phyloP scores from a whole-genome alignment of 805 yeast genomes.

The Maudiozyma bulderi region DNA sequence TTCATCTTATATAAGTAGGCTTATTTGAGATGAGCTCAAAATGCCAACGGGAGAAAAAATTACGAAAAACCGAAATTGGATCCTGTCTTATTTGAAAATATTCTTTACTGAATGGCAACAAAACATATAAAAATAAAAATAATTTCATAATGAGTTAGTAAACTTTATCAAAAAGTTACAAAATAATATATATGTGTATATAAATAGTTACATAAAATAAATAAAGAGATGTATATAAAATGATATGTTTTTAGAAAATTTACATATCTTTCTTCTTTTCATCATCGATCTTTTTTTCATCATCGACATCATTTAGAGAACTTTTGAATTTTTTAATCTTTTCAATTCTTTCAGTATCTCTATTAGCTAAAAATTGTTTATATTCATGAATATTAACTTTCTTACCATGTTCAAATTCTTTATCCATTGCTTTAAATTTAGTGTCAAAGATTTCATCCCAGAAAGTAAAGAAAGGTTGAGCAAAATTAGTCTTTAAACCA shows the following conservation, averaged over 20 bases:
- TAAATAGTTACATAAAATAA: no score
- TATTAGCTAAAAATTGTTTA: slow-evolving; percentile 41
- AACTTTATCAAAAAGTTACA: background rate
- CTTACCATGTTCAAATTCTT: slow-evolving; percentile 36
- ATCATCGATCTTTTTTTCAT: slow-evolving; percentile 1
- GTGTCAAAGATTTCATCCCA: slow-evolving; percentile 80
- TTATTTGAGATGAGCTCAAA: background rate
- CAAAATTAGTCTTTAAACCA: slow-evolving; percentile 86
- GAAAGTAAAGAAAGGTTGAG: slow-evolving; percentile 91
- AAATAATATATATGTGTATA: no score
- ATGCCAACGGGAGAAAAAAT: background rate
- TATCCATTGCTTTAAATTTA: slow-evolving; percentile 43
- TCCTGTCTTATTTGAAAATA: no score
- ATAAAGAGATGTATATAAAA: no score
- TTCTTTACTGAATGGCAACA: no score
- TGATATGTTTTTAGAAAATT: background rate
- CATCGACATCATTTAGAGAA: slow-evolving; percentile 1
- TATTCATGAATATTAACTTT: slow-evolving; percentile 54
- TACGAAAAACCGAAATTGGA: no score
- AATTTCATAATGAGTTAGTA: background rate
- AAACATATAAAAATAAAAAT: background rate
- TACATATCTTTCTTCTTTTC: slow-evolving; percentile 3
- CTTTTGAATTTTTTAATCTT: slow-evolving; percentile 8
- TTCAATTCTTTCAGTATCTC: slow-evolving; percentile 26
- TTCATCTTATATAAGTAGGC: background rate